phyloP scores from a whole-genome alignment of 179 eudicot genomes.

The Heliamphora pulchella region DNA sequence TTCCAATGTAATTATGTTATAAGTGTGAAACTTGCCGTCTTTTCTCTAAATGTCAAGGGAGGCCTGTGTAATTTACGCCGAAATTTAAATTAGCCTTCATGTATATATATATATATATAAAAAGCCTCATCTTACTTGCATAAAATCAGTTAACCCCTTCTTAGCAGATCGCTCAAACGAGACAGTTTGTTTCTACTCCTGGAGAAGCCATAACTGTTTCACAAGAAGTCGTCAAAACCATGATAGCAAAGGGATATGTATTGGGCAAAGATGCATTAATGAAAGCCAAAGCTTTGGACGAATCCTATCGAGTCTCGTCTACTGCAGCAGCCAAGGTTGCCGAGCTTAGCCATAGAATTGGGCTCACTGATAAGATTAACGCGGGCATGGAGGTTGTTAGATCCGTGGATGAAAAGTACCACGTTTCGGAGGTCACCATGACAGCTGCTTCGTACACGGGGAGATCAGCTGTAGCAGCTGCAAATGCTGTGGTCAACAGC shows the following conservation, averaged over 20 bases:
- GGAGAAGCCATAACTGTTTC: constrained; percentile 71
- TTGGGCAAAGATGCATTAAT: constrained; percentile 61
- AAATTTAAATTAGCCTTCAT: too few species aligned
- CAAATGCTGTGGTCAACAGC: constrained; percentile 64
- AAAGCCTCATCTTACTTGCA: too few species aligned
- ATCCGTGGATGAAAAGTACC: constrained; percentile 55
- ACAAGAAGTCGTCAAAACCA: constrained; percentile 60
- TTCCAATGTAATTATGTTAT: too few species aligned
- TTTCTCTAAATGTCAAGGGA: too few species aligned
- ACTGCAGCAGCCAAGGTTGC: constrained; percentile 59
- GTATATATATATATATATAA: too few species aligned
- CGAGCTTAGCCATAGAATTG: constrained; percentile 57
- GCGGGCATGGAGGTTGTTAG: constrained; percentile 50
- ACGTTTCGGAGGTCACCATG: constrained; percentile 39
- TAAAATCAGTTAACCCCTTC: too few species aligned
- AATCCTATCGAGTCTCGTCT: constrained; percentile 64
- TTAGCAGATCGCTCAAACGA: constrained; percentile 19
- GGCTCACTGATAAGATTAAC: constrained; percentile 59
- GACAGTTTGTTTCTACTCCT: constrained; percentile 42
- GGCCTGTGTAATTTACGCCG: too few species aligned
- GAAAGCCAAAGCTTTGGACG: constrained; percentile 72
- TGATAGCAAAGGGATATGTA: constrained; percentile 65
- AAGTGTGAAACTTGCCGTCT: too few species aligned
- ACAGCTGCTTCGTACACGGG: constrained; percentile 60
- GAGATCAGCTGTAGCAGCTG: constrained; percentile 63